phyloP scores from a whole-genome alignment of 768 basidiomycete genomes.

The Termitomyces sp. region DNA sequence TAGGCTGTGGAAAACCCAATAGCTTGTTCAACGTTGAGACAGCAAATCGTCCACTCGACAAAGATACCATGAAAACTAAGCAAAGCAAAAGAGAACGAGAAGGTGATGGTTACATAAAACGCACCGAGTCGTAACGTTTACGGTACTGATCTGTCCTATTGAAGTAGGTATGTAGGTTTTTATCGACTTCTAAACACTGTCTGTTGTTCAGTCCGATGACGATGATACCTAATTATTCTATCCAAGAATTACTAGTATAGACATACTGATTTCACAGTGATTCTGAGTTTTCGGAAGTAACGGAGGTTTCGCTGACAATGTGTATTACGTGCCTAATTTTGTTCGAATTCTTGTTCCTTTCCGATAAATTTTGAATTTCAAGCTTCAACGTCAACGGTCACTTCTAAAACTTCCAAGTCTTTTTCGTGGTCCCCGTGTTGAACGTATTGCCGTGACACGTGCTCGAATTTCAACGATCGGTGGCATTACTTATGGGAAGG shows the following conservation, averaged over 20 bases:
- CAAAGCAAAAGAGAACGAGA: neutral
- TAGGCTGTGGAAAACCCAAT: conserved; percentile 51
- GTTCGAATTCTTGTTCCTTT: too few species aligned
- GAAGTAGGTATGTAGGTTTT: conserved; percentile 3
- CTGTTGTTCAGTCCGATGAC: too few species aligned
- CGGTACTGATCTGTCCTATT: conserved; percentile 13
- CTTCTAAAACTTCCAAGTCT: neutral
- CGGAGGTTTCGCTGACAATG: neutral
- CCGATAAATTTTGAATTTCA: neutral
- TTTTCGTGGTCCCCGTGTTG: neutral
- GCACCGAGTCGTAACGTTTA: conserved; percentile 77
- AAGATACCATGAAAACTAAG: conserved; percentile 89
- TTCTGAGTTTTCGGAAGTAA: neutral
- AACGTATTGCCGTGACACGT: neutral
- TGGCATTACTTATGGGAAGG: neutral
- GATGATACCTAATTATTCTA: neutral
- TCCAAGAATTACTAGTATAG: neutral
- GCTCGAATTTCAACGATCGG: neutral
- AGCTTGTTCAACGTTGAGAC: neutral
- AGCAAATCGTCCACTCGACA: conserved; percentile 58
- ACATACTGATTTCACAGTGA: neutral
- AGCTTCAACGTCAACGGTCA: neutral
- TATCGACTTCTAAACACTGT: too few species aligned
- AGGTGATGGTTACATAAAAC: conserved; percentile 1
- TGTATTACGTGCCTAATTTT: neutral